A percentile compares a stretch with the other conserved stretches of the same genome.
Conservation (phyloP, 2,329 filamentous ascomycete genomes). For the Bipolaris zeicola region DNA sequence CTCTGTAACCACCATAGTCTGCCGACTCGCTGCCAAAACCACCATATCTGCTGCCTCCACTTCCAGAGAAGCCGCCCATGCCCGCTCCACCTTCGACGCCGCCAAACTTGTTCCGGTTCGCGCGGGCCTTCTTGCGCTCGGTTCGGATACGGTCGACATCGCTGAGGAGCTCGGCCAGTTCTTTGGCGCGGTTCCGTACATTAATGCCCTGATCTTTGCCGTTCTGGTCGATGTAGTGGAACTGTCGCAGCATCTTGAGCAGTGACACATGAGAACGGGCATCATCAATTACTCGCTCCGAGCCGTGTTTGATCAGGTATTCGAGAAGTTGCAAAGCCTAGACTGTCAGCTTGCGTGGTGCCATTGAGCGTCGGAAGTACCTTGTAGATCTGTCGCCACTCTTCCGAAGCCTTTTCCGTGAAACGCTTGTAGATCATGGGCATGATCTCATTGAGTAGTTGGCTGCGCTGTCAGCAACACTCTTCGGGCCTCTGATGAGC, state of each 20-base stretch:
- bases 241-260: constrained; percentile 97
- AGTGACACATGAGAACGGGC: constrained; percentile 93
- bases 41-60: constrained; percentile 70
- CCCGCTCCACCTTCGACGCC: constrained; percentile 86
- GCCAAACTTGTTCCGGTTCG: constrained; percentile 92
- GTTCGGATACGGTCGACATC: constrained; percentile 84
- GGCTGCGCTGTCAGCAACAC: constrained; percentile 61
- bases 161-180: constrained; percentile 88
- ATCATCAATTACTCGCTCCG: constrained; percentile 95
- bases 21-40: constrained; percentile 76
- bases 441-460: constrained; percentile 99
- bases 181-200: constrained; percentile 94
- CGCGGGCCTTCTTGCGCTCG: constrained; percentile 83
- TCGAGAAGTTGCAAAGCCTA: constrained; percentile 87
- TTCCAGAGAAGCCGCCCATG: constrained; percentile 59
- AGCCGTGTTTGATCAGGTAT: constrained; percentile 97
- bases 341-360: constrained; percentile 20
- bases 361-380: constrained; percentile 50
- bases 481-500: background rate
- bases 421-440: constrained; percentile 99
- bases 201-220: constrained; percentile 99
- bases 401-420: constrained; percentile 96
- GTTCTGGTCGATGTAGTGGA: constrained; percentile 94
- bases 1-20: constrained; percentile 70
- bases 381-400: constrained; percentile 99